A percentile compares a stretch with the other conserved stretches of the same genome.
These are phyloP conservation scores for Schizophyllum amplum DNA, from an alignment of 1,284 basidiomycete genomes.

Conservation along the genomic window DNA sequence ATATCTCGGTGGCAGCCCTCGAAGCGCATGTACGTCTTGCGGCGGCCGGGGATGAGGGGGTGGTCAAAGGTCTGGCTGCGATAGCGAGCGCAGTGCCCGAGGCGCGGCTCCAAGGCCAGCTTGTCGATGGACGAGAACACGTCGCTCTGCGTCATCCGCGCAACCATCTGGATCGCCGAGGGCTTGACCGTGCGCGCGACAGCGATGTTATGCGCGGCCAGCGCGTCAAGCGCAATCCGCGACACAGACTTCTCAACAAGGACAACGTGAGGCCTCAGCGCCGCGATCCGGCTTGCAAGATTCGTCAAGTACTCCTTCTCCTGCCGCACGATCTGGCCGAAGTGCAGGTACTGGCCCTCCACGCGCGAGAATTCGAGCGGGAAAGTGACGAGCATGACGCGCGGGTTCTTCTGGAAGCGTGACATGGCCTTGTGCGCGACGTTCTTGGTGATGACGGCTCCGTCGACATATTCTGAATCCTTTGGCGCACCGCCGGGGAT, in stretches of 20 bases:
- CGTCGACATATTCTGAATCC: constrained; percentile 96
- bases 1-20: constrained; percentile 89
- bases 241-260: constrained; percentile 92
- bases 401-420: constrained; percentile 65
- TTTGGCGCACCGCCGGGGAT: constrained; percentile 88
- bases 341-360: constrained; percentile 91
- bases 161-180: constrained; percentile 81
- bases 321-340: constrained; percentile 88
- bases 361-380: constrained; percentile 93
- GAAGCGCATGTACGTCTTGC: constrained; percentile 97
- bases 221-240: constrained; percentile 84
- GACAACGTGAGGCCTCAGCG: constrained; percentile 87
- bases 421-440: constrained; percentile 92
- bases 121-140: constrained; percentile 95
- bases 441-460: constrained; percentile 97
- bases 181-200: constrained; percentile 89
- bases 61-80: constrained; percentile 94
- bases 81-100: constrained; percentile 88
- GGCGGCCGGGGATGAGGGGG: constrained; percentile 77
- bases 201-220: constrained; percentile 81
- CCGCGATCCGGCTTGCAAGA: constrained; percentile 83
- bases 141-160: constrained; percentile 92
- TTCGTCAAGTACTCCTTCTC: constrained; percentile 94
- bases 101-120: constrained; percentile 80
- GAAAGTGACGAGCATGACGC: constrained; percentile 94